Evolutionary conservation across 176 grass and related monocot genomes (phyloP), one percentile per base, ranked within the genome.

Genomic region (Paspalum vaginatum): DNA sequence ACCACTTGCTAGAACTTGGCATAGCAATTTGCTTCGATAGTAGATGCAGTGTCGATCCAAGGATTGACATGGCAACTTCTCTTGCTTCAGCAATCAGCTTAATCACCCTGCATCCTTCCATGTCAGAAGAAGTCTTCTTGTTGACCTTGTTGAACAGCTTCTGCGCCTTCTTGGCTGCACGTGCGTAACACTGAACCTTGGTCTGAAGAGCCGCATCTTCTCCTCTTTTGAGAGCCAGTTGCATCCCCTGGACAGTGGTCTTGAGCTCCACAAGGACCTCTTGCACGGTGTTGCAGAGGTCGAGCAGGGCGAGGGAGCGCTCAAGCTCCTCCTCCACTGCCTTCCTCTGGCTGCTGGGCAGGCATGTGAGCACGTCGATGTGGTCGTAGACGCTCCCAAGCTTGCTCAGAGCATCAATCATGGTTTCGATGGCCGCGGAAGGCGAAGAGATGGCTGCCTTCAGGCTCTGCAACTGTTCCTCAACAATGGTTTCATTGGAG

Each of bases 341-440:
- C 54, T 79, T 89, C 72, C 79, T 83, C 22, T 84, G 90, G 81
- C 74, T 91, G 79, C 70, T 83, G 11, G 70, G 86, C 72, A 86
- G 14, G 70, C 43, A 73, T 46, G 85, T 60, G 82, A 79, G 77
- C 45, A 54, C 39, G 66, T 52, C 4, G 69, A 83, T 77, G 73
- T 24, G 47, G 77, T 44, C 18, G 37, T 78, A 81, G 39, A 65
- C 49, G 48, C 11, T 49, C 11, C 52, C 68, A 3, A 90, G 79
- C 48, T 62, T 65, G 22, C 52, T 74, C 16, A 90, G 52, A 37
- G 51, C 67, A 63, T 62, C 42, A 6, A 56, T 27, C 37, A 74
- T 74, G 8, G 25, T 70, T 38, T 78, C 4, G 8, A 77, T 78
- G 21, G 83, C 80, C 0, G 45, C 40, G 5, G 70, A 75, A 14